Evolutionary conservation across 331 rosid genomes (phyloP), one percentile per base, ranked within the genome.

Genomic region (Quercus tomentella): DNA sequence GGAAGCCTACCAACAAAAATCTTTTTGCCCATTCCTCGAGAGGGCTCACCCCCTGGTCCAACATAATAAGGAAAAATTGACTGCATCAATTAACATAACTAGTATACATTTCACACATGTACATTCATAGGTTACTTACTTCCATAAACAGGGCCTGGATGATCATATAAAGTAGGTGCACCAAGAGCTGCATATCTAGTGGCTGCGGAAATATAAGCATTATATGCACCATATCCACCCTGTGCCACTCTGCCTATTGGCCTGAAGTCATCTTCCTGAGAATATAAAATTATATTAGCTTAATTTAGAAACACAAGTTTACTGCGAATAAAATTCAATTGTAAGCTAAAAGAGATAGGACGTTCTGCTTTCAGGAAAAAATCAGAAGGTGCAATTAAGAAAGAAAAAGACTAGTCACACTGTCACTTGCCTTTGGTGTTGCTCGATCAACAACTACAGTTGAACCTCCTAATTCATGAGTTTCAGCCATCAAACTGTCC

Each of bases 161-260:
- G 97, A 72, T 96, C 99, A 68, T 96, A 96, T 79, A 96, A 81
- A 74, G 98, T 93, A 76, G 99, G 99, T 79, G 97, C 94, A 75
- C 98, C 99, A 63, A 92, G 92, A 41, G 97, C 97, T 37, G 97
- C 99, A 85, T 96, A 96, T 88, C 98, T 87, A 82, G 99, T 96
- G 73, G 99, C 91, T 37, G 97, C 95, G 52, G 98, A 89, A 77
- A 93, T 96, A 85, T 96, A 96, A 7, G 99, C 93, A 86, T 89
- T 90, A 82, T 93, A 96, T 81, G 99, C 99, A 80, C 98, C 97
- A 87, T 96, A 93, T 66, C 98, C 96, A 78, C 94, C 89, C 70
- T 88, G 93, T 25, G 91, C 49, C 87, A 87, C 81, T 90, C 96
- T 89, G 70, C 93, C 85, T 37, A 85, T 41, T 55, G 99, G 98